Evolutionary conservation across 257 asterid species (phyloP).

Genomic region (Galeopsis tetrahit): DNA sequence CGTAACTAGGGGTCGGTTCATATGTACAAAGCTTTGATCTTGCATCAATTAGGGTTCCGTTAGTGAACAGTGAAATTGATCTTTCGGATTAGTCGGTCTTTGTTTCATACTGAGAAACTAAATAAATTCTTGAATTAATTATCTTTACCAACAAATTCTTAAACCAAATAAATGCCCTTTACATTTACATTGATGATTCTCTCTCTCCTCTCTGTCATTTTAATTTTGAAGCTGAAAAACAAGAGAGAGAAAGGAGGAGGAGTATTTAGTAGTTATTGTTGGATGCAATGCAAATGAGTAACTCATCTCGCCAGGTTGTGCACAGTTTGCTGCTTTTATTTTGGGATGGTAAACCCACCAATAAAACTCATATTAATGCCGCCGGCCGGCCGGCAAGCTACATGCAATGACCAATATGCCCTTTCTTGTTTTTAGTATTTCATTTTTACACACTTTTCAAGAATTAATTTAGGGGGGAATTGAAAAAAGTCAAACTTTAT

Average conservation of each 20-base stretch:
- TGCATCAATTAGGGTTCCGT: no score
- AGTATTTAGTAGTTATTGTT: slow-evolving; percentile 36
- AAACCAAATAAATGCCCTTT: slow-evolving; percentile 14
- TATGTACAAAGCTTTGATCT: no score
- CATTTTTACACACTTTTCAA: slow-evolving; percentile 39
- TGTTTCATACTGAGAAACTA: no score
- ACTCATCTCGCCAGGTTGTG: slow-evolving; percentile 47
- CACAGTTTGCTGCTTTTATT: slow-evolving; percentile 46
- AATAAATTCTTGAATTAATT: neutral
- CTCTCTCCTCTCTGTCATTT: slow-evolving; percentile 8
- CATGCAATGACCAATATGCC: slow-evolving; percentile 15
- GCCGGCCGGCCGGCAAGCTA: slow-evolving; percentile 27
- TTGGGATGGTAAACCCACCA: slow-evolving; percentile 42
- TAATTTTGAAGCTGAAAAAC: slow-evolving; percentile 23
- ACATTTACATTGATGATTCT: neutral
- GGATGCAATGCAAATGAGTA: slow-evolving; percentile 37
- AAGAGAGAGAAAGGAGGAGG: slow-evolving; percentile 19
- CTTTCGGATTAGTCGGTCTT: no score
- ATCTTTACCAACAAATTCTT: neutral
- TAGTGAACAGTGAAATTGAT: no score
- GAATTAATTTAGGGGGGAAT: slow-evolving; percentile 20
- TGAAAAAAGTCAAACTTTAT: slow-evolving; percentile 30
- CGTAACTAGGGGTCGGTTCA: no score
- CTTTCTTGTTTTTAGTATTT: slow-evolving; percentile 37
- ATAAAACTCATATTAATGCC: slow-evolving; percentile 33